phyloP scores from a whole-genome alignment of 2,329 filamentous ascomycete species.

The Xylaria arbuscula region DNA sequence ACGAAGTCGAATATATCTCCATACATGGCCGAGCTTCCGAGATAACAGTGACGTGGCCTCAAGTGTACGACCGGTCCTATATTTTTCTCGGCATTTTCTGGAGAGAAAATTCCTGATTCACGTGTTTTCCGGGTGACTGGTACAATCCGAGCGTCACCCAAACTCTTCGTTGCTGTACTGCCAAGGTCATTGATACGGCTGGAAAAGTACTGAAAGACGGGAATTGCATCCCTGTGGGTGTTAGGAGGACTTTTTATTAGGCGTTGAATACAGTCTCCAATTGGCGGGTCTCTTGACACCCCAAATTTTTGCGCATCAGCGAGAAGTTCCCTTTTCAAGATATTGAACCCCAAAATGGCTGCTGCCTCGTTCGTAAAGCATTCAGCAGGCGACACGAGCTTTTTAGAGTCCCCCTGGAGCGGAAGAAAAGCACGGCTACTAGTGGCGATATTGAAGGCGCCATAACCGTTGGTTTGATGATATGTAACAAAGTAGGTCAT shows the following conservation, averaged over 20 bases:
- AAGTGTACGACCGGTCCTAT: constrained; percentile 62
- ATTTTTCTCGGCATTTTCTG: constrained; percentile 54
- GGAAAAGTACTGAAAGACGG: constrained; percentile 85
- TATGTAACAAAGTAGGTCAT: constrained; percentile 86
- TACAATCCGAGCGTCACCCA: constrained; percentile 76
- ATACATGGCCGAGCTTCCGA: constrained; percentile 77
- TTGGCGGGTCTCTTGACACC: constrained; percentile 82
- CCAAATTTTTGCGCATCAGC: constrained; percentile 85
- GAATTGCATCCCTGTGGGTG: constrained; percentile 72
- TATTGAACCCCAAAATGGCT: constrained; percentile 81
- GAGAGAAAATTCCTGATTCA: constrained; percentile 39
- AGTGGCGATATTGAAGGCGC: constrained; percentile 66
- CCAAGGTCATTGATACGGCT: constrained; percentile 79
- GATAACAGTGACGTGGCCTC: constrained; percentile 79
- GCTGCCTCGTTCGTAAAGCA: constrained; percentile 87
- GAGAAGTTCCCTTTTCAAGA: constrained; percentile 80
- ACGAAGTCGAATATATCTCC: constrained; percentile 97
- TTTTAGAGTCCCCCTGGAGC: constrained; percentile 72
- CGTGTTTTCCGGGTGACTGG: constrained; percentile 65
- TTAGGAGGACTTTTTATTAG: constrained; percentile 78
- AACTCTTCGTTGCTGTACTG: constrained; percentile 66
- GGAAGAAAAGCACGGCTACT: constrained; percentile 75
- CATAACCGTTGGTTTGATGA: constrained; percentile 82
- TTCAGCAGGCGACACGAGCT: constrained; percentile 75
- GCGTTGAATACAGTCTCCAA: constrained; percentile 78